Conservation (phyloP, 2,329 filamentous ascomycete species). For the Aureobasidium sp. region DNA sequence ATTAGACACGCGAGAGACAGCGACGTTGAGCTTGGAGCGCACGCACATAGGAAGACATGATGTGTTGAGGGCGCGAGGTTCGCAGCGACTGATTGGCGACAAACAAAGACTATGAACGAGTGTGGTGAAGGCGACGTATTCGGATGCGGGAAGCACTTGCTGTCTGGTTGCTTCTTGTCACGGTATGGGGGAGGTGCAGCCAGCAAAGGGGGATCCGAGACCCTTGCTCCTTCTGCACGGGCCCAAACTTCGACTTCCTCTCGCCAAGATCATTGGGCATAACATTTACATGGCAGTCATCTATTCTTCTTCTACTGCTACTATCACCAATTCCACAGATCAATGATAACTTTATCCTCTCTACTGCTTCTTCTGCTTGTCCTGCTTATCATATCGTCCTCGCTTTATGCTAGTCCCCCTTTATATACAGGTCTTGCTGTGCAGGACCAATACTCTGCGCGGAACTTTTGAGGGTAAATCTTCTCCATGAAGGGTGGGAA, state of each 20-base stretch:
- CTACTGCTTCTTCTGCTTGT: not conserved
- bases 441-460: too few species aligned
- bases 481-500: too few species aligned
- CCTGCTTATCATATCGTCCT: slow-evolving; percentile 19
- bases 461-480: too few species aligned
- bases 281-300: not conserved
- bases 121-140: slow-evolving; percentile 1
- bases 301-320: not conserved
- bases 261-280: slow-evolving; percentile 6
- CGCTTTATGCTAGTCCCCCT: slow-evolving; percentile 14
- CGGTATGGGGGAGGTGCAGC: slow-evolving; percentile 10
- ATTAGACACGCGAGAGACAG: slow-evolving; percentile 13
- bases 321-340: too few species aligned
- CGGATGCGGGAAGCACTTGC: not conserved
- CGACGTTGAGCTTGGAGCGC: not conserved
- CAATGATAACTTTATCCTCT: not conserved
- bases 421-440: too few species aligned
- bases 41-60: slow-evolving; percentile 11
- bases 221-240: slow-evolving; percentile 9
- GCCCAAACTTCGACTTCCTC: not conserved
- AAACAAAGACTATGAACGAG: not conserved
- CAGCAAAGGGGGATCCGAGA: slow-evolving; percentile 2
- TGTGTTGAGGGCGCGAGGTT: not conserved
- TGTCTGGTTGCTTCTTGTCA: not conserved
- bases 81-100: not conserved